Conservation (phyloP, 2,329 filamentous ascomycete genomes). For the Ophiocordyceps camponoti-floridani region DNA sequence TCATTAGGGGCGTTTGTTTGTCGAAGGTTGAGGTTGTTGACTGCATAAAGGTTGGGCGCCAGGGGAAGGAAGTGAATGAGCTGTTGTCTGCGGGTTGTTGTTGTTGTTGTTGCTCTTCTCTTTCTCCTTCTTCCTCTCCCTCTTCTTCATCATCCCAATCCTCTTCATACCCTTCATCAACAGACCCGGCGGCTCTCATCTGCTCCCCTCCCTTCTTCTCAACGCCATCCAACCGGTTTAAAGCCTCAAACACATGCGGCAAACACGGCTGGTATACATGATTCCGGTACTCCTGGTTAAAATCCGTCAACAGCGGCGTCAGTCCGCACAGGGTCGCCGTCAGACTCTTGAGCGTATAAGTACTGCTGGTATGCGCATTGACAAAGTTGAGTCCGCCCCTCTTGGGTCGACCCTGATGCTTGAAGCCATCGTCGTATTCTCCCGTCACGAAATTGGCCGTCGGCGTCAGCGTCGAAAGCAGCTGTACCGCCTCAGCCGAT, state of each 20-base stretch:
- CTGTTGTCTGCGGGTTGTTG: neutral
- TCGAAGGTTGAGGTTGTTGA: constrained; percentile 15
- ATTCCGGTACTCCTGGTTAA: constrained; percentile 22
- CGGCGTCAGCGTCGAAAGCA: constrained; percentile 11
- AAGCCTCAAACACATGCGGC: constrained; percentile 16
- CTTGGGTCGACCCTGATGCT: constrained; percentile 5
- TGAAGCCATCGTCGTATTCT: constrained; percentile 17
- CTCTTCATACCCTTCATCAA: neutral
- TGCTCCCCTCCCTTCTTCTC: neutral
- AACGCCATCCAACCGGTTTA: constrained; percentile 10
- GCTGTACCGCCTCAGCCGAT: constrained; percentile 12
- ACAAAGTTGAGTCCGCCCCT: constrained; percentile 21
- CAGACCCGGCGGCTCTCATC: no score
- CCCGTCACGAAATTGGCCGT: constrained; percentile 16
- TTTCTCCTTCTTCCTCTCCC: no score
- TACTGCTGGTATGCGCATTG: constrained; percentile 20
- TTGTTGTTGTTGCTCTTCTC: no score
- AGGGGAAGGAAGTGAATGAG: constrained; percentile 6
- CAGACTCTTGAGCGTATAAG: constrained; percentile 25
- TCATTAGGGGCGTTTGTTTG: constrained; percentile 13
- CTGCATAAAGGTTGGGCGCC: constrained; percentile 15
- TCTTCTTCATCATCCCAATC: neutral
- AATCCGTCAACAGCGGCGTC: constrained; percentile 21
- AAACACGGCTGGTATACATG: constrained; percentile 27
- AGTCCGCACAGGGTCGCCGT: constrained; percentile 22